These are phyloP conservation scores for Sonneratia alba DNA, from an alignment of 345 rosid genomes.

Conservation along the genomic window DNA sequence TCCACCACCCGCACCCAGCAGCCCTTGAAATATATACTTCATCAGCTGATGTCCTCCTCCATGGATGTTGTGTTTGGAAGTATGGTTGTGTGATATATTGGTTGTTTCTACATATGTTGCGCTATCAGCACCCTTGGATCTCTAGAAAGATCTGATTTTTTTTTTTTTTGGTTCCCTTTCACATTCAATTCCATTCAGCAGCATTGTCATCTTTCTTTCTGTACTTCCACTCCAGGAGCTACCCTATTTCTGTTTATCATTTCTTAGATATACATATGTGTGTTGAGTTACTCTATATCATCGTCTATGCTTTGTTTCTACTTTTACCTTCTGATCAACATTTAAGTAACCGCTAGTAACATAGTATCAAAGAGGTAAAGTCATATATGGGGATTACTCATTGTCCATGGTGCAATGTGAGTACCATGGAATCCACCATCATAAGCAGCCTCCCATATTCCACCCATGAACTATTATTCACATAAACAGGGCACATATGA, in stretches of 20 bases:
- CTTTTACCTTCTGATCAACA: background rate
- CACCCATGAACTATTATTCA: background rate
- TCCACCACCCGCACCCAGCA: conserved; percentile 19
- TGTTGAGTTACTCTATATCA: background rate
- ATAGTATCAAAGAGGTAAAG: background rate
- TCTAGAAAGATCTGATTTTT: background rate
- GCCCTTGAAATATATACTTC: conserved; percentile 12
- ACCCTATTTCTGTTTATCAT: background rate
- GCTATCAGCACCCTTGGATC: background rate
- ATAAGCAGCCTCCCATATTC: background rate
- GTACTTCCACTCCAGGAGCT: background rate
- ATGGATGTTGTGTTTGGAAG: background rate
- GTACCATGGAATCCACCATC: background rate
- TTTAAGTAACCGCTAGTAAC: background rate
- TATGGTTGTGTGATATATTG: background rate
- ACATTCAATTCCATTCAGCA: background rate
- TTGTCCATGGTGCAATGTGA: background rate
- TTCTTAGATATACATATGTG: background rate
- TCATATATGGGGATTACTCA: background rate
- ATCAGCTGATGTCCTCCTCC: background rate
- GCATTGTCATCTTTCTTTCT: background rate
- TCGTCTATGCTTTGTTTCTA: background rate
- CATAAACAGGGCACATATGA: background rate
- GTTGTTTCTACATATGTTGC: background rate
- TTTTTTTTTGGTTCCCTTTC: background rate